Base-by-base conservation (phyloP, 306 rosid species). In the Sicyos edulis region DNA sequence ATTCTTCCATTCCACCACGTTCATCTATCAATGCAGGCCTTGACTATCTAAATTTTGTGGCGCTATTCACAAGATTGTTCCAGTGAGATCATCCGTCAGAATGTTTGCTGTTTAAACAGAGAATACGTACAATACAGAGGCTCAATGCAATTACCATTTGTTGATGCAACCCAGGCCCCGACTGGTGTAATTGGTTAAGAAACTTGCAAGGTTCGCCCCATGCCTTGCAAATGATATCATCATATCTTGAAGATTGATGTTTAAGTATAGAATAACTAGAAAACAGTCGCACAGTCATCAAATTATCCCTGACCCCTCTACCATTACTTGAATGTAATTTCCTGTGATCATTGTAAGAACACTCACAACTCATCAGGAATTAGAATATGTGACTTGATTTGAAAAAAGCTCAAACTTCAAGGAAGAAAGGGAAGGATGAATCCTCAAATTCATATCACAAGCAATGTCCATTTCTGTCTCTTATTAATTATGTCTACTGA, bases 141-240 rank as follows among this genome's bases (percentile, higher is more conserved):
- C 59, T 69, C 16, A 6, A 15, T 40, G 34, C 73, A 15, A n/a
- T n/a, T n/a, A n/a, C n/a, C n/a, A n/a, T n/a, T n/a, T n/a, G n/a
- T n/a, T n/a, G n/a, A n/a, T n/a, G n/a, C n/a, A n/a, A n/a, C n/a
- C n/a, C n/a, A 47, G 54, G 37, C 55, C 55, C 53, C 12, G 55
- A 47, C 42, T 67, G 16, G 40, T 2, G 72, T 47, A 9, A 42
- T 66, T 44, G 15, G 34, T 20, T 21, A 32, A 66, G 34, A 13
- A 29, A 66, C 71, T 66, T 66, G 71, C 70, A 64, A 64, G 52
- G 32, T 10, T 45, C 17, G 71, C 34, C 54, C 71, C 66, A 53
- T 47, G 52, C 70, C n/a, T 68, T n/a, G 8, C 56, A 22, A 47
- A 22, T 67, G 20, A 22, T 10, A 20, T 15, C 73, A 69, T 49